A percentile compares a stretch with the other conserved stretches of the same genome.
These are phyloP conservation scores for Aulographum hederae DNA, from an alignment of 2,329 filamentous ascomycete genomes.

Conservation along the genomic window DNA sequence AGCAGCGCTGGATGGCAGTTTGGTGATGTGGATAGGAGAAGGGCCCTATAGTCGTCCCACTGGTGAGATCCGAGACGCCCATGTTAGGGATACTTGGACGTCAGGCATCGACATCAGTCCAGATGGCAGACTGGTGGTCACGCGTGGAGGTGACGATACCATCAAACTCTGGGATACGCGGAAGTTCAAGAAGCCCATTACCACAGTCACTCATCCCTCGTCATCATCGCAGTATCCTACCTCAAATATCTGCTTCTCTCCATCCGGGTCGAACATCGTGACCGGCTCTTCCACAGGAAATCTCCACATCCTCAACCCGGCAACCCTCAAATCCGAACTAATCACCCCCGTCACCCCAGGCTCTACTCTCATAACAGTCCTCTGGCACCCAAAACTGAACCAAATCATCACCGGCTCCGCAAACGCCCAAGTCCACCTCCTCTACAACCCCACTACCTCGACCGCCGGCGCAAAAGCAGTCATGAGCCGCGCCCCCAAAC, in stretches of 20 bases:
- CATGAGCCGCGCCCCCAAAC: constrained; percentile 86
- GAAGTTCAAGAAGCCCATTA: constrained; percentile 83
- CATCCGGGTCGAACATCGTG: constrained; percentile 65
- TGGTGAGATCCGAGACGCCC: constrained; percentile 70
- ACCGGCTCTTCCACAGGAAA: constrained; percentile 76
- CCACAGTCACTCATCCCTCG: constrained; percentile 59
- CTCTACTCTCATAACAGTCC: constrained; percentile 62
- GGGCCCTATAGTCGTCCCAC: constrained; percentile 69
- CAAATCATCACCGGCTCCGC: constrained; percentile 90
- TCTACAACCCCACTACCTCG: constrained; percentile 80
- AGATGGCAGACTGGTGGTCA: constrained; percentile 81
- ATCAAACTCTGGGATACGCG: constrained; percentile 96
- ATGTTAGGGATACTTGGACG: constrained; percentile 73
- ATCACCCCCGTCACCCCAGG: constrained; percentile 79
- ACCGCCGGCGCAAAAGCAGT: constrained; percentile 67
- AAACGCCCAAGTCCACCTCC: constrained; percentile 73
- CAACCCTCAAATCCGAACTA: constrained; percentile 68
- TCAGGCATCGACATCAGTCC: constrained; percentile 78
- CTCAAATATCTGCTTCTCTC: constrained; percentile 77
- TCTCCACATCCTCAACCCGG: constrained; percentile 84
- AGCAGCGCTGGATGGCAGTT: constrained; percentile 70
- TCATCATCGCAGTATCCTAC: constrained; percentile 72
- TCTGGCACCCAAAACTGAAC: constrained; percentile 90
- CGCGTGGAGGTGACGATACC: constrained; percentile 72
- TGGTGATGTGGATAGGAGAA: constrained; percentile 84